Base-by-base conservation (phyloP, 2,329 filamentous ascomycete species). In the Cladophialophora immunda region DNA sequence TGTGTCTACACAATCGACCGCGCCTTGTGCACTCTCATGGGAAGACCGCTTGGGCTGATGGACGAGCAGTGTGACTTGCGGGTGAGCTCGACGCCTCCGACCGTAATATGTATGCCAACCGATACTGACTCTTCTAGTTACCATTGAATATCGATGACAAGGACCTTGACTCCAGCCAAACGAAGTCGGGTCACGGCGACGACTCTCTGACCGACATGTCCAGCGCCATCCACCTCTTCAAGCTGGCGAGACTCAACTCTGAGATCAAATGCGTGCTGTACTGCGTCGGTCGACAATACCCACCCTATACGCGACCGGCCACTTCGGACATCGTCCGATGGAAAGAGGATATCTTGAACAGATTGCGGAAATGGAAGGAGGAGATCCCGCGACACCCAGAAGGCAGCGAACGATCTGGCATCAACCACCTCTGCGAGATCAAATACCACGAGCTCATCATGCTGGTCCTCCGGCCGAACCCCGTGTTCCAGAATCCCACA, bases 391-490 rank as follows among this genome's bases (percentile, higher is more conserved):
- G 19, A 41, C 56, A 58, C 9, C 56, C 56, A 25, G n/a, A 45
- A 30, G 34, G 36, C 22, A 58, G 56, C 36, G 27, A 27, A 47
- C 34, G 56, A 30, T 6, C 4, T 27, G 47, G 22, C 6, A n/a
- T 27, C 9, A 58, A 41, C 25, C n/a, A 45, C 25, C 15, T 58
- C 22, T 47, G 36, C 25, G 56, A 58, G 22, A 58, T 58, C 19
- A 58, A 58, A 38, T 58, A 58, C 56, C 56, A 58, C 56, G 56
- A 58, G 29, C 38, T 58, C 5, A 22, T 58, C 19, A 58, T 58
- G 56, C 56, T 58, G 22, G 56, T 58, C 32, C 36, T 15, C 36
- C 56, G 56, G 19, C 56, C 56, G 38, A 58, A 32, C 36, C 56
- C 56, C 27, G 34, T 41, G 19, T 45, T 58, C 34, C 56, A 58